Percentiles rank a stretch among this genome's conserved stretches.
phyloP scores from a whole-genome alignment of 2,329 filamentous ascomycete species.

The Penicillium crustosum region DNA sequence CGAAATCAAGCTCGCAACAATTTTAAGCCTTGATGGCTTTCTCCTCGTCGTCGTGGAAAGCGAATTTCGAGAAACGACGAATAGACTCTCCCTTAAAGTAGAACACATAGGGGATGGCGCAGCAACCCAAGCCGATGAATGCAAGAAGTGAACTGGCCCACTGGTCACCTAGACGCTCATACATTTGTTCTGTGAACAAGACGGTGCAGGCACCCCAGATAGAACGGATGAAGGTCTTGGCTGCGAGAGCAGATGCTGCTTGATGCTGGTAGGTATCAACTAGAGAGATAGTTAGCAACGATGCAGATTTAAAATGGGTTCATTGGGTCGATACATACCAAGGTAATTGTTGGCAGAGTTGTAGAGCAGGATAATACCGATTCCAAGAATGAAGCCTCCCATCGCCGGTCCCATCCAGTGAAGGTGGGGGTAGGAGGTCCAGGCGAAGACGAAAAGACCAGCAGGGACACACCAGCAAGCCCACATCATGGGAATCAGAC shows the following conservation, averaged over 20 bases:
- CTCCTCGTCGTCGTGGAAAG: conserved; percentile 62
- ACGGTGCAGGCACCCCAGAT: conserved; percentile 79
- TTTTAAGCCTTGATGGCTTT: conserved; percentile 25
- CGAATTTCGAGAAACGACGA: conserved; percentile 67
- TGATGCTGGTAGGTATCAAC: conserved; percentile 69
- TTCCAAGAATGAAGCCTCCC: conserved; percentile 70
- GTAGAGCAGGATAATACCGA: conserved; percentile 82
- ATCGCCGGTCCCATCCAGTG: conserved; percentile 72
- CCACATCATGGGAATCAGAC: conserved; percentile 79
- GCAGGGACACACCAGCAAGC: conserved; percentile 72
- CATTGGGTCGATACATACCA: conserved; percentile 26
- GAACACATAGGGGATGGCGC: conserved; percentile 79
- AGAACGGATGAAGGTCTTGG: conserved; percentile 75
- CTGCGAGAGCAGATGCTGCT: conserved; percentile 76
- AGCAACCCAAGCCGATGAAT: conserved; percentile 74
- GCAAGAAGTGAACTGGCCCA: conserved; percentile 74
- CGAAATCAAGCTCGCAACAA: neutral
- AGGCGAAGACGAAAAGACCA: conserved; percentile 67
- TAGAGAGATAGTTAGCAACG: conserved; percentile 19
- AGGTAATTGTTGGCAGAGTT: conserved; percentile 76
- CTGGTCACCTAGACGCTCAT: conserved; percentile 67
- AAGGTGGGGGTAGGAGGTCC: conserved; percentile 65
- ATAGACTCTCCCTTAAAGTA: conserved; percentile 74
- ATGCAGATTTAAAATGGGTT: neutral
- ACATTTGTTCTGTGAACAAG: conserved; percentile 82